Conservation (phyloP, 331 rosid genomes). For the Saraca asoca region DNA sequence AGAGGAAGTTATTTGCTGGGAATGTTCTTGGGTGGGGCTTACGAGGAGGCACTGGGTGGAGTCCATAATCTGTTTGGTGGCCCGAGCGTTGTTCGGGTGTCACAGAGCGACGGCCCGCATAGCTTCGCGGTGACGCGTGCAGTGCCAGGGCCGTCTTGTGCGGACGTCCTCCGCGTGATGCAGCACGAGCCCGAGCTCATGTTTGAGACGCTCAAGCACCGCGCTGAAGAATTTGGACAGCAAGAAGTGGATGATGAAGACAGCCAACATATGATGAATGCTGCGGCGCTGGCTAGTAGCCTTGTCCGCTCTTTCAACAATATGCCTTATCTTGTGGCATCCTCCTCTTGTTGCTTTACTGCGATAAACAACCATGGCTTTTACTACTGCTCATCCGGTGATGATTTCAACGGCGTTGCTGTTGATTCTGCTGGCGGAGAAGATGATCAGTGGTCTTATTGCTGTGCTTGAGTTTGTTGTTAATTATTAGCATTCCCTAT, state of each 20-base stretch:
- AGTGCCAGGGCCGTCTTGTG: constrained; percentile 73
- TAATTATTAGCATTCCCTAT: constrained; percentile 21
- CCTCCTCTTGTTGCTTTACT: constrained; percentile 54
- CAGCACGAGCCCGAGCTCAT: constrained; percentile 97
- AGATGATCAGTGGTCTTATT: constrained; percentile 76
- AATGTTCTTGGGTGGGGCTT: constrained; percentile 99
- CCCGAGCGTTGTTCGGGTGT: constrained; percentile 87
- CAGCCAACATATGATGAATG: constrained; percentile 21
- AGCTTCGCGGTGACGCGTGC: constrained; percentile 90
- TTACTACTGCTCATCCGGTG: constrained; percentile 56
- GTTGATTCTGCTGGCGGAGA: constrained; percentile 50
- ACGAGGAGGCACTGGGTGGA: constrained; percentile 99
- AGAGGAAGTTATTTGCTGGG: constrained; percentile 70
- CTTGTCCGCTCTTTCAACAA: constrained; percentile 63
- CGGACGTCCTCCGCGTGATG: constrained; percentile 92
- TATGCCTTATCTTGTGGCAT: constrained; percentile 69
- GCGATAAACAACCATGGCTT: constrained; percentile 57
- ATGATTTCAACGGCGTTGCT: constrained; percentile 39
- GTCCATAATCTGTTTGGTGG: constrained; percentile 90
- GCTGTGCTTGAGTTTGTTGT: constrained; percentile 54
- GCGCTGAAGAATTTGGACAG: constrained; percentile 51
- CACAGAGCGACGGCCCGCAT: constrained; percentile 89
- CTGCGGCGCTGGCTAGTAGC: constrained; percentile 44
- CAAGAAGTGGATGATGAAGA: constrained; percentile 43
- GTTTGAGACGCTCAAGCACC: constrained; percentile 94